A percentile compares a stretch with the other conserved stretches of the same genome.
Evolutionary conservation across 306 rosid genomes (phyloP).

Genomic region (Luffa aegyptiaca): DNA sequence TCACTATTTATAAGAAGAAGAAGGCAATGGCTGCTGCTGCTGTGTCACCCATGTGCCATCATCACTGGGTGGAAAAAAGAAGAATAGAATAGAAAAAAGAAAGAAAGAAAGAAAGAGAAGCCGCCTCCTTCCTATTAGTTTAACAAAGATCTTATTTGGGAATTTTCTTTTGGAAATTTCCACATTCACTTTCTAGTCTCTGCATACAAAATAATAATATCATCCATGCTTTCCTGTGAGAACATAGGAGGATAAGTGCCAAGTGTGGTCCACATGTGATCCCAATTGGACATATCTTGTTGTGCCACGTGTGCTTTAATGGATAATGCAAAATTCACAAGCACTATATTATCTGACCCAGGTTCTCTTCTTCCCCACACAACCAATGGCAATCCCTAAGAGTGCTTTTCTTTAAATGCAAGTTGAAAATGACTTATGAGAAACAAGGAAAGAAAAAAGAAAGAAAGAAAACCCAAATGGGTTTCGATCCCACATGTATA

Average conservation of each 20-base stretch:
- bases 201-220: not conserved
- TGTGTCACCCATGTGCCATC: constrained; percentile 26
- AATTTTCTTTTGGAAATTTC: constrained; percentile 6
- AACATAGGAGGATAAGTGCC: constrained; percentile 23
- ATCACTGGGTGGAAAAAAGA: not conserved
- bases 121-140: not conserved
- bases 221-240: constrained; percentile 10
- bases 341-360: constrained; percentile 11
- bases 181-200: constrained; percentile 5
- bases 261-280: constrained; percentile 19
- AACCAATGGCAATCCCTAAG: constrained; percentile 1
- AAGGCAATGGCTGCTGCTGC: constrained; percentile 12
- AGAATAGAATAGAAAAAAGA: not conserved
- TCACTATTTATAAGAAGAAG: constrained; percentile 21
- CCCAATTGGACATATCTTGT: constrained; percentile 4
- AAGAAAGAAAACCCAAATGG: constrained; percentile 2
- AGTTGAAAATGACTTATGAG: not conserved
- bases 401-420: not conserved
- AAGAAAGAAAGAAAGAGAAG: not conserved
- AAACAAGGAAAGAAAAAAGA: not conserved
- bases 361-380: not conserved
- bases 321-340: constrained; percentile 12
- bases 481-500: constrained; percentile 6
- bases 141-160: constrained; percentile 10
- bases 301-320: constrained; percentile 11